phyloP scores from a whole-genome alignment of 2,329 filamentous ascomycete genomes.

The Knoxdaviesia capensis region DNA sequence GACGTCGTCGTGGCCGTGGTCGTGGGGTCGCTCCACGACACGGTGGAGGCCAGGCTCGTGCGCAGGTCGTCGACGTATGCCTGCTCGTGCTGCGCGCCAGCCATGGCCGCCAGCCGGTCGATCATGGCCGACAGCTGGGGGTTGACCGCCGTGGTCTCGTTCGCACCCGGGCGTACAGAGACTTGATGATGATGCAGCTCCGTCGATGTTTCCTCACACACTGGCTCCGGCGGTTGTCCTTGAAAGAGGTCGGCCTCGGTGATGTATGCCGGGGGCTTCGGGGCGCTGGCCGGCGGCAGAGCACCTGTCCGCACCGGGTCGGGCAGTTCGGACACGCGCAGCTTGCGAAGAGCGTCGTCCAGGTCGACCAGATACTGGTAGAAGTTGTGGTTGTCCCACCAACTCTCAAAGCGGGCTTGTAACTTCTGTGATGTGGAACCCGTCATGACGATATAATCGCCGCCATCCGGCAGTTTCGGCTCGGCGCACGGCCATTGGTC shows the following conservation, averaged over 20 bases:
- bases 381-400: conserved; percentile 10
- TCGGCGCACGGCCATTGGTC: conserved; percentile 1
- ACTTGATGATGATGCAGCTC: too few relatives aligned
- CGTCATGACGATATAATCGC: neutral
- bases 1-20: too few relatives aligned
- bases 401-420: neutral
- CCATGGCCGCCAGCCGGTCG: neutral
- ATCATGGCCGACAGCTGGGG: neutral
- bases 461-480: neutral
- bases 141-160: too few relatives aligned
- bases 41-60: neutral
- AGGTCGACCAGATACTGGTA: conserved; percentile 7
- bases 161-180: too few relatives aligned
- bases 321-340: neutral
- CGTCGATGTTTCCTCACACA: too few relatives aligned
- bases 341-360: neutral
- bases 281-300: neutral
- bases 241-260: neutral
- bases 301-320: neutral
- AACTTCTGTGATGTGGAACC: neutral
- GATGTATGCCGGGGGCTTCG: neutral
- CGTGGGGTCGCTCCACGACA: too few relatives aligned
- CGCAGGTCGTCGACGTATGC: conserved; percentile 1
- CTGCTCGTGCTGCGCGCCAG: neutral
- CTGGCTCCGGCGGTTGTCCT: neutral